A percentile compares a stretch with the other conserved stretches of the same genome.
Evolutionary conservation across 2,329 filamentous ascomycete genomes (phyloP).

Genomic region (Didymella lethalis): DNA sequence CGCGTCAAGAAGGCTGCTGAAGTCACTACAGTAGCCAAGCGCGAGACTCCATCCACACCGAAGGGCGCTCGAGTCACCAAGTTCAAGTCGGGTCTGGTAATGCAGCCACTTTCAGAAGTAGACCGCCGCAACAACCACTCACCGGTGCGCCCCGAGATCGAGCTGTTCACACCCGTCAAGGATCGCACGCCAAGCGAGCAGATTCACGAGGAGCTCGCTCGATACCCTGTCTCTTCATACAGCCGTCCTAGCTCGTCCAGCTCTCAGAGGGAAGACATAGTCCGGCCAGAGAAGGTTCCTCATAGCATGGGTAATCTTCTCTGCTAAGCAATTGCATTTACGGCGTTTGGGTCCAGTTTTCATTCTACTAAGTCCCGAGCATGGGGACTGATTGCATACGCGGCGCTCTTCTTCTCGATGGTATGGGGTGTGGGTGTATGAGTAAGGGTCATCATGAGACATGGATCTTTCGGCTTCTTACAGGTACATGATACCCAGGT

Average conservation of each 20-base stretch:
- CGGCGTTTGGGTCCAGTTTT: conserved; percentile 29
- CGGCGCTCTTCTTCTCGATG: conserved; percentile 26
- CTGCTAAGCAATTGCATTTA: conserved; percentile 34
- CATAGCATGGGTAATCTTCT: conserved; percentile 34
- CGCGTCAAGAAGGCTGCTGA: conserved; percentile 27
- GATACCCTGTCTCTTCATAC: conserved; percentile 19
- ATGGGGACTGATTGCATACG: conserved; percentile 26
- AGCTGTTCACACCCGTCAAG: conserved; percentile 42
- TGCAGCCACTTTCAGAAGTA: conserved; percentile 40
- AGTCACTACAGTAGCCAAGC: conserved; percentile 18
- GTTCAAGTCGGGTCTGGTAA: conserved; percentile 33
- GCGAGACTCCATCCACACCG: conserved; percentile 33
- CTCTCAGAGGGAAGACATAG: conserved; percentile 36
- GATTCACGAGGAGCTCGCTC: conserved; percentile 33
- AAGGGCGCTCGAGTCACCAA: conserved; percentile 32
- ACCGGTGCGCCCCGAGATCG: conserved; percentile 39
- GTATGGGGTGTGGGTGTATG: conserved; percentile 23
- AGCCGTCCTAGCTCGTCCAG: conserved; percentile 38
- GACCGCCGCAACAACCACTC: conserved; percentile 46
- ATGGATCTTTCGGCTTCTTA: conserved; percentile 28
- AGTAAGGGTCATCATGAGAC: conserved; percentile 25
- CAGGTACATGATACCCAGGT: conserved; percentile 43
- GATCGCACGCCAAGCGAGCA: conserved; percentile 41
- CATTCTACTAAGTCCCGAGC: conserved; percentile 6
- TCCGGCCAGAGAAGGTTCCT: conserved; percentile 36